Percentiles rank a stretch among this genome's conserved stretches.
Evolutionary conservation across 129 eudicot species (phyloP).

Genomic region (Artemisia annua): DNA sequence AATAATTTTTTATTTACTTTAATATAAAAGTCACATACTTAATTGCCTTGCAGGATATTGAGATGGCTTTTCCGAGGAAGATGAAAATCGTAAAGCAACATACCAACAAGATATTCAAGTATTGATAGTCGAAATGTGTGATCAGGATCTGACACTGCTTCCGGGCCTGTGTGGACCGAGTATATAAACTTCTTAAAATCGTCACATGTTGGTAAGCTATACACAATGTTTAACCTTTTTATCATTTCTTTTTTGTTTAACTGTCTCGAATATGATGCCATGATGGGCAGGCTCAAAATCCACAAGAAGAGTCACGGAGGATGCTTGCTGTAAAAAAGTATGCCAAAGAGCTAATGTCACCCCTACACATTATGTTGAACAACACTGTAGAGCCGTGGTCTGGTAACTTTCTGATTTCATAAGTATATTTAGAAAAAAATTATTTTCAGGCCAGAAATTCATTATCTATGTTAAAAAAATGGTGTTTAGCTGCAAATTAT

Average conservation of each 20-base stretch:
- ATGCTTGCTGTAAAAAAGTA: slow-evolving; percentile 79
- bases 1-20: too few species aligned
- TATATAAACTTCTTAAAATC: slow-evolving; percentile 78
- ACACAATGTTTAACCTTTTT: neutral
- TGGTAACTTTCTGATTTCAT: slow-evolving; percentile 53
- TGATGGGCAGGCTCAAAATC: slow-evolving; percentile 60
- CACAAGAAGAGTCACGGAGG: slow-evolving; percentile 87
- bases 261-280: slow-evolving; percentile 20
- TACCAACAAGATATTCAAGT: too few species aligned
- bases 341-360: slow-evolving; percentile 90
- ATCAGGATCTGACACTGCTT: slow-evolving; percentile 85
- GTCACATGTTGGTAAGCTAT: slow-evolving; percentile 55
- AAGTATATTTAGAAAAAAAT: slow-evolving; percentile 1
- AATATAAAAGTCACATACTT: too few species aligned
- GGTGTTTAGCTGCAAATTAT: too few species aligned
- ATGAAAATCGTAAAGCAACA: too few species aligned
- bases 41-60: too few species aligned
- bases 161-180: slow-evolving; percentile 99
- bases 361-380: slow-evolving; percentile 94
- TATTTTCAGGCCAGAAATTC: too few species aligned
- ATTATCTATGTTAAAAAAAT: too few species aligned
- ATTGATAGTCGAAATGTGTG: neutral
- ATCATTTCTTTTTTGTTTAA: neutral
- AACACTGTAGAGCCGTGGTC: slow-evolving; percentile 99
- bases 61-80: too few species aligned